Evolutionary conservation across 768 basidiomycete species (phyloP).

Genomic region (Tylopilus intermedius): DNA sequence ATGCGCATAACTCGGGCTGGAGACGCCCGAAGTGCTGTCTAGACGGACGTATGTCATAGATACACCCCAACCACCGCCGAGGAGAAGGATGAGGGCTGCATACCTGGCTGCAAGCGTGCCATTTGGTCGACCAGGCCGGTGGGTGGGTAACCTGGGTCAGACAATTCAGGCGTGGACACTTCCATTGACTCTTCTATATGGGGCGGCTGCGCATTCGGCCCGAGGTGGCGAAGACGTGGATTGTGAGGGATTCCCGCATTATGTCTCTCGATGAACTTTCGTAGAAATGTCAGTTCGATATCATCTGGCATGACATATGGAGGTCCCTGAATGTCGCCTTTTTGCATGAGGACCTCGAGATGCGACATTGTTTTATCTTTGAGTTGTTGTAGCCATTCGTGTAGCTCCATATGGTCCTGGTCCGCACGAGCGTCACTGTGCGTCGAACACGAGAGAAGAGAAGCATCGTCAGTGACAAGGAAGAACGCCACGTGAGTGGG

Average conservation of each 20-base stretch:
- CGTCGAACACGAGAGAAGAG: not conserved
- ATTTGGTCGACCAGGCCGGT: conserved; percentile 31
- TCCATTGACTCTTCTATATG: conserved; percentile 34
- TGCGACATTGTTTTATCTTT: conserved; percentile 89
- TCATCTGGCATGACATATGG: conserved; percentile 80
- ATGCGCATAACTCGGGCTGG: conserved; percentile 29
- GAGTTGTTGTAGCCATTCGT: conserved; percentile 82
- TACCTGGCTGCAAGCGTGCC: conserved; percentile 33
- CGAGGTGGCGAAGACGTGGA: conserved; percentile 63
- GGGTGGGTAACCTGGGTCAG: conserved; percentile 30
- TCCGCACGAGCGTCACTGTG: conserved; percentile 65
- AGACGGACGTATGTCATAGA: not conserved
- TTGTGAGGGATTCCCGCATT: conserved; percentile 73
- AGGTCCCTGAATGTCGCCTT: conserved; percentile 80
- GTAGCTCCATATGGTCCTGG: conserved; percentile 85
- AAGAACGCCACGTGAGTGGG: not conserved
- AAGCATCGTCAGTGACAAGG: conserved; percentile 4
- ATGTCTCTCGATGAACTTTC: conserved; percentile 80
- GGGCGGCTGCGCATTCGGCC: conserved; percentile 28
- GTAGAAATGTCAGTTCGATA: conserved; percentile 69
- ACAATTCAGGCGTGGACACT: conserved; percentile 31
- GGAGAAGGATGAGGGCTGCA: not conserved
- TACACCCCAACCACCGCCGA: no score
- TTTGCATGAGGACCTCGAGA: conserved; percentile 81
- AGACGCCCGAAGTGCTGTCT: conserved; percentile 29